Base-by-base conservation (phyloP, 148 eudicot genomes). In the Vaccinium corymbosum region DNA sequence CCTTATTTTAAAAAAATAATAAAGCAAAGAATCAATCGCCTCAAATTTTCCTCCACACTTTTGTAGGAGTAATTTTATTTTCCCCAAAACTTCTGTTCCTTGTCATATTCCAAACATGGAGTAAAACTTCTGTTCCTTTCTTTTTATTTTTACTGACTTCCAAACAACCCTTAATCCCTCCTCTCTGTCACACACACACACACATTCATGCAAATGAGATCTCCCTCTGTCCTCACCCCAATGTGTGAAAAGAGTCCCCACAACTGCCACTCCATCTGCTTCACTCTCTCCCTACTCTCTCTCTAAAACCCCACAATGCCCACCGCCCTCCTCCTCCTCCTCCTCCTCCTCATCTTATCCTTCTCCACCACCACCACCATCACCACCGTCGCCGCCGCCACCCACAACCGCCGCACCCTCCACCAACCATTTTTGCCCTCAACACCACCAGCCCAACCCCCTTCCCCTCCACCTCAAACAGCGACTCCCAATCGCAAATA, bases 391-490 rank as follows among this genome's bases (percentile, higher is more conserved):
- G 22, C 85, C 51, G 15, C 61, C 81, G 13, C 66, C 85, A 5
- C 64, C 61, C 85, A 56, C 83, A 78, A 62, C 92, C 98, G 97
- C 86, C 97, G 97, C 6, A 87, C 83, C 81, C 97, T 96, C 87
- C 99, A 96, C 89, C 92, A 96, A 66, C 99, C 99, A 0, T 93
- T 93, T 83, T 90, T 93, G 86, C 96, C 98, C 27, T 90, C 94
- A 0, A 14, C 81, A 0, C 88, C 94, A 0, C 88, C 95, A 0
- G 25, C 90, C 17, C 85, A 84, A 11, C 91, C 91, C 8, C 86
- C 93, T 3, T 53, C 90, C 29, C 85, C 91, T 10, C 42, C 92
- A 0, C 87, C 92, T 0, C 90, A 35, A 42, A 42, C 46, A 42
- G 0, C 94, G 7, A 7, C 85, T 27, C 85, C 93, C 3, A 86